phyloP scores from a whole-genome alignment of 495 filamentous ascomycete species.

The Usnea hakonensis region DNA sequence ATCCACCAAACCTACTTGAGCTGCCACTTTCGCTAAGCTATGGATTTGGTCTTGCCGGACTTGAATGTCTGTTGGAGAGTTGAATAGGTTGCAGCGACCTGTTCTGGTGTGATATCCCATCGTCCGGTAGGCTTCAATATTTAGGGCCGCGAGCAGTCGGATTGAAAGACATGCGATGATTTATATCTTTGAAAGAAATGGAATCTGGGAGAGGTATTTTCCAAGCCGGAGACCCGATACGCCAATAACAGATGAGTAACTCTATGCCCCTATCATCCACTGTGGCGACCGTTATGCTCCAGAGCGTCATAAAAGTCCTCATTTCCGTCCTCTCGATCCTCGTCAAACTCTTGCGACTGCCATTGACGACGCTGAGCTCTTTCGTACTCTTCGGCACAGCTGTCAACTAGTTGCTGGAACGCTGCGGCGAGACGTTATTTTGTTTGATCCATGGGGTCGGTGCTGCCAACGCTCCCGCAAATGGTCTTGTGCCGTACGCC shows the following conservation, averaged over 20 bases:
- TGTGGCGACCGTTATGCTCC: neutral
- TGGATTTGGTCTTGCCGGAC: slow-evolving; percentile 31
- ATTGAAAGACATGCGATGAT: too few species aligned
- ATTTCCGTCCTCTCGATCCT: neutral
- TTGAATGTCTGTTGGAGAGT: slow-evolving; percentile 29
- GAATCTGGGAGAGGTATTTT: too few species aligned
- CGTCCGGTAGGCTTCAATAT: too few species aligned
- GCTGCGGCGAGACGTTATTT: neutral
- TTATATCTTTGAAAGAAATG: too few species aligned
- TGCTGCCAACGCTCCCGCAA: slow-evolving; percentile 15
- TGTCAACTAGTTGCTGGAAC: slow-evolving; percentile 11
- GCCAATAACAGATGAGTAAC: too few species aligned
- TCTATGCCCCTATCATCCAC: too few species aligned
- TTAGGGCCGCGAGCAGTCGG: too few species aligned
- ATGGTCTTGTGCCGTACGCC: slow-evolving; percentile 6
- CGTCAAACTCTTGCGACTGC: neutral
- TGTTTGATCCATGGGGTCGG: slow-evolving; percentile 2
- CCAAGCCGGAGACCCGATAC: too few species aligned
- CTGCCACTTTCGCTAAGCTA: slow-evolving; percentile 38
- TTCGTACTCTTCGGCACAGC: slow-evolving; percentile 3
- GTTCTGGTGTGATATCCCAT: slow-evolving; percentile 13
- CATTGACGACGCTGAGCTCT: neutral
- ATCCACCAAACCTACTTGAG: slow-evolving; percentile 45
- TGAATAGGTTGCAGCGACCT: slow-evolving; percentile 18
- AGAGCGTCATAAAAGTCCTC: neutral